Percentiles rank a stretch among this genome's conserved stretches.
These are phyloP conservation scores for Straminergon stramineum DNA, from an alignment of 225 moss, liverwort and hornwort genomes.

Conservation along the genomic window DNA sequence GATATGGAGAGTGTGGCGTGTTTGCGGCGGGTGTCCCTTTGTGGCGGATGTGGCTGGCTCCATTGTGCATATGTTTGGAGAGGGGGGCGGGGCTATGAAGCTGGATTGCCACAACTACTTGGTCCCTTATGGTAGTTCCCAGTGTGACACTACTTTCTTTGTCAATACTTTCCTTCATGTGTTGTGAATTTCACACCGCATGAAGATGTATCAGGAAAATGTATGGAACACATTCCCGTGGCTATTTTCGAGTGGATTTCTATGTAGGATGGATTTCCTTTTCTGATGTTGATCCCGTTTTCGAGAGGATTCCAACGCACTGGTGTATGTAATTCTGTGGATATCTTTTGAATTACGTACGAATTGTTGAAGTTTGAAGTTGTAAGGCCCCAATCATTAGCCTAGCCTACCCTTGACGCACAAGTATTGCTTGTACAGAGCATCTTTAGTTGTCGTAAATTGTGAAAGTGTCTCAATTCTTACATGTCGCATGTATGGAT, in stretches of 20 bases:
- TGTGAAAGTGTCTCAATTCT: not conserved
- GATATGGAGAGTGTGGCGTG: conserved; percentile 31
- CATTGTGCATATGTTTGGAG: conserved; percentile 5
- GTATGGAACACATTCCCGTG: not conserved
- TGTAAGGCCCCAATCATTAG: not conserved
- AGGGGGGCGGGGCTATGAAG: conserved; percentile 13
- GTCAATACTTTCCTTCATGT: not conserved
- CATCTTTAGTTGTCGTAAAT: not conserved
- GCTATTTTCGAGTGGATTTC: not conserved
- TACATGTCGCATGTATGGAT: not conserved
- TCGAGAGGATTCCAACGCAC: not conserved
- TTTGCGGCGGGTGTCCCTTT: conserved; percentile 18
- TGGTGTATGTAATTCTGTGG: too few species aligned
- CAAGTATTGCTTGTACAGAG: not conserved
- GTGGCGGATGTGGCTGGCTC: conserved; percentile 31
- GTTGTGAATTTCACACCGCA: not conserved
- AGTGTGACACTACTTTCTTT: conserved; percentile 14
- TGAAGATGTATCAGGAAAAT: not conserved
- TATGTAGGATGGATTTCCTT: not conserved
- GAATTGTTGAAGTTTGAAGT: not conserved
- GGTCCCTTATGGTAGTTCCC: conserved; percentile 37
- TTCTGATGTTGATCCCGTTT: not conserved
- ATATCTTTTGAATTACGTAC: not conserved
- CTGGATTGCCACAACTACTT: conserved; percentile 20
- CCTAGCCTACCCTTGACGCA: not conserved